These are phyloP conservation scores for Aspergillus hancockii DNA, from an alignment of 495 filamentous ascomycete genomes.

Conservation along the genomic window DNA sequence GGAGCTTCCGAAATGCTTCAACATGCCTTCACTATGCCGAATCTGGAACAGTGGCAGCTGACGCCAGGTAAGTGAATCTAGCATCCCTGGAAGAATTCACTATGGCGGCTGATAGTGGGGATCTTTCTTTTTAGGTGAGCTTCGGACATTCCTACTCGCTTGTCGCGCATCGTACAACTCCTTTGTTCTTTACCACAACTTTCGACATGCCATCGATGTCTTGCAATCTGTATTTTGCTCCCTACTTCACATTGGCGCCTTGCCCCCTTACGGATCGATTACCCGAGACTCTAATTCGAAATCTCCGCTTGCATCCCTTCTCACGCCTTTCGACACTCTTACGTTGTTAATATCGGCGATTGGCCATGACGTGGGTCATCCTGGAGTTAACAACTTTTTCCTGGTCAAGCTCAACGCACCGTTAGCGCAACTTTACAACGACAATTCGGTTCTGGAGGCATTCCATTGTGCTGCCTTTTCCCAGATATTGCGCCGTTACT, in stretches of 20 bases:
- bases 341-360: slow-evolving; percentile 91
- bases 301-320: slow-evolving; percentile 68
- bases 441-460: slow-evolving; percentile 93
- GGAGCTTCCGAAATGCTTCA: slow-evolving; percentile 81
- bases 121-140: slow-evolving; percentile 45
- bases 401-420: slow-evolving; percentile 90
- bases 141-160: slow-evolving; percentile 78
- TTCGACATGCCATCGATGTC: slow-evolving; percentile 94
- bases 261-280: slow-evolving; percentile 62
- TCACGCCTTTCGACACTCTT: slow-evolving; percentile 83
- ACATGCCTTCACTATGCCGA: slow-evolving; percentile 81
- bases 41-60: slow-evolving; percentile 76
- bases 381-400: slow-evolving; percentile 97
- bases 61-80: slow-evolving; percentile 58
- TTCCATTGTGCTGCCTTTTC: slow-evolving; percentile 98
- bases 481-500: slow-evolving; percentile 90
- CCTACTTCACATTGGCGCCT: slow-evolving; percentile 75
- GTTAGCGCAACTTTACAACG: slow-evolving; percentile 96
- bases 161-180: slow-evolving; percentile 87
- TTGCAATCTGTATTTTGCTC: slow-evolving; percentile 93
- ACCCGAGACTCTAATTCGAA: slow-evolving; percentile 28
- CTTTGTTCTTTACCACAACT: slow-evolving; percentile 98
- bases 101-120: background rate
- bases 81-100: background rate
- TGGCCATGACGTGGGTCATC: slow-evolving; percentile 96